Base-by-base conservation (phyloP, 352 stramenopile genomes). In the Phytophthora rubi region DNA sequence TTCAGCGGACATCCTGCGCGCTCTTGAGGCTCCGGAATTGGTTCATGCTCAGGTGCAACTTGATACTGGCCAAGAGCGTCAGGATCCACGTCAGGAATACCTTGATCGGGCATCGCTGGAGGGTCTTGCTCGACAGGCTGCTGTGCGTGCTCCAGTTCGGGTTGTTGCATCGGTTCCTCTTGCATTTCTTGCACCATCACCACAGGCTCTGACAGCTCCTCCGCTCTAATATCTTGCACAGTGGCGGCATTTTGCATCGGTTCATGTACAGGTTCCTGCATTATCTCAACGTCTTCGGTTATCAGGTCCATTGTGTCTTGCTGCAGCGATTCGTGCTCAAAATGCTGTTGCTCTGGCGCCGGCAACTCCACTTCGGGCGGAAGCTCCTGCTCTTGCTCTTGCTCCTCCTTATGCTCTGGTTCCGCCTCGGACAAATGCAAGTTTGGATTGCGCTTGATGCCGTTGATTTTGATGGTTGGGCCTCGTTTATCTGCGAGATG, bases 381-480 rank as follows among this genome's bases (percentile, higher is more conserved):
- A 12, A 5, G 2, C 5, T 51, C 53, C 10, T 52, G 35, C 28
- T 68, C 56, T 2, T 39, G n/a, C 3, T 68, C 56, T 2, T 39
- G n/a, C 2, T 68, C 35, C 15, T 56, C 32, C 9, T 47, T 52
- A 12, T 51, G 42, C 15, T 75, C 45, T 8, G n/a, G 51, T 26
- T 75, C 68, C 15, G 18, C 44, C 33, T 63, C 65, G 35, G 55
- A 65, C 60, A 69, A 53, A 16, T 66, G 65, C 42, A 71, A 70
- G n/a, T 74, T 62, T 23, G 80, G 74, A 55, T 91, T 90, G 39
- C 88, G 76, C n/a, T 82, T 83, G 10, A 93, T 74, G 10, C 83
- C 79, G 45, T 78, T 93, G 66, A 93, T 90, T 69, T 83, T 88
- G 73, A 93, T 89, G 53, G 54, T 80, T 21, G 71, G 42, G 1